Evolutionary conservation across 202 grass and related monocot species (phyloP).

Genomic region (Saccharum hybrid): DNA sequence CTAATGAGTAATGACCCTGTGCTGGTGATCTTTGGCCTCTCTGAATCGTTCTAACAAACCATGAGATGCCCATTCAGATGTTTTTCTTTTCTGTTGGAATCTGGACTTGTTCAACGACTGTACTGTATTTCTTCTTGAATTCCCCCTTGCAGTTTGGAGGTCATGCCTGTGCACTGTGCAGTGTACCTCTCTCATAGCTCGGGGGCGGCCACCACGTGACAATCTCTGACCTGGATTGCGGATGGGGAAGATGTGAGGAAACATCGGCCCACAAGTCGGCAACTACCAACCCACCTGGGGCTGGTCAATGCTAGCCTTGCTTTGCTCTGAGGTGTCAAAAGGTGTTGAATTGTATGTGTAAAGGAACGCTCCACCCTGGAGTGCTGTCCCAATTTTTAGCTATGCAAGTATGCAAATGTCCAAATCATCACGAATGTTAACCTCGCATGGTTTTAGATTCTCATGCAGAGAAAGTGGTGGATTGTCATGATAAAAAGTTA

Average conservation of each 20-base stretch:
- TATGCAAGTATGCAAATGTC: too few relatives aligned
- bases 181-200: background rate
- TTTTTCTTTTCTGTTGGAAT: background rate
- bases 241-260: slow-evolving; percentile 30
- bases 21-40: slow-evolving; percentile 9
- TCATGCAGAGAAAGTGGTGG: too few relatives aligned
- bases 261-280: background rate
- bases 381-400: too few relatives aligned
- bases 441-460: too few relatives aligned
- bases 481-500: too few relatives aligned
- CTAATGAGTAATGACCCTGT: background rate
- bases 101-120: slow-evolving; percentile 6
- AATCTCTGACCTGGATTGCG: slow-evolving; percentile 30
- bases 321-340: slow-evolving; percentile 41
- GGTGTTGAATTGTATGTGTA: background rate
- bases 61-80: slow-evolving; percentile 21
- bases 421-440: too few relatives aligned
- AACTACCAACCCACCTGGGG: background rate
- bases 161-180: background rate
- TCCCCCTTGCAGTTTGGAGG: slow-evolving; percentile 32
- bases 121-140: slow-evolving; percentile 4
- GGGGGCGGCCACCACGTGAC: slow-evolving; percentile 4
- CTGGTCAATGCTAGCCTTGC: slow-evolving; percentile 19
- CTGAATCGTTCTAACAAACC: slow-evolving; percentile 5
- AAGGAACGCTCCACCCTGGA: too few relatives aligned